Conservation (phyloP, 2,329 filamentous ascomycete species). For the Penicillium oxalicum region DNA sequence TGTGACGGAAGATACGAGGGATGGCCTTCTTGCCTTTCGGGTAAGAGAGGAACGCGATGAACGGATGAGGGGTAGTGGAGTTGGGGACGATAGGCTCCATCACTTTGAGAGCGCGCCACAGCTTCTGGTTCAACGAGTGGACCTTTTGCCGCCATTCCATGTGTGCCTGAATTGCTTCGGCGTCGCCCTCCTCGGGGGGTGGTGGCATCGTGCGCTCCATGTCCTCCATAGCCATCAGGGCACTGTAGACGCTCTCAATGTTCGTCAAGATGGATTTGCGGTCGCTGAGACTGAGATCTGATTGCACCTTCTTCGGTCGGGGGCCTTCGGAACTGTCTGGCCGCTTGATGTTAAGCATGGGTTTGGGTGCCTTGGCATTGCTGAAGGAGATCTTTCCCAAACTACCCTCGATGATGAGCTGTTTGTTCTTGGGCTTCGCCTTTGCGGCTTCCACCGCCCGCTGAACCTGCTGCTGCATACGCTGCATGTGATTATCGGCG, state of each 20-base stretch:
- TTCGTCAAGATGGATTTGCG: constrained; percentile 77
- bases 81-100: constrained; percentile 81
- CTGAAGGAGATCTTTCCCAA: constrained; percentile 98
- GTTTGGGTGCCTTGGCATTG: constrained; percentile 95
- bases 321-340: constrained; percentile 61
- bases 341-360: constrained; percentile 90
- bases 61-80: constrained; percentile 69
- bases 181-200: constrained; percentile 58
- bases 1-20: constrained; percentile 87
- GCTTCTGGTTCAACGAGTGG: constrained; percentile 64
- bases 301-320: constrained; percentile 45
- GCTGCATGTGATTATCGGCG: constrained; percentile 94
- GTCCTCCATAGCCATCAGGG: constrained; percentile 89
- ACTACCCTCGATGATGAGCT: constrained; percentile 91
- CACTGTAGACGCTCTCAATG: constrained; percentile 82
- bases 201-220: constrained; percentile 76
- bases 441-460: constrained; percentile 95
- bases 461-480: constrained; percentile 99
- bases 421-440: constrained; percentile 94
- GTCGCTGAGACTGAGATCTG: constrained; percentile 58
- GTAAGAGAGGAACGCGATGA: constrained; percentile 92
- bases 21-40: constrained; percentile 95
- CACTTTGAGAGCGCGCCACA: constrained; percentile 86
- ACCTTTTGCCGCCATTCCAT: constrained; percentile 72
- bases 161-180: constrained; percentile 65